Evolutionary conservation across 139 green algal species (phyloP), one percentile per base, ranked within the genome.

Genomic region (Tetradesmus lagerheimii): DNA sequence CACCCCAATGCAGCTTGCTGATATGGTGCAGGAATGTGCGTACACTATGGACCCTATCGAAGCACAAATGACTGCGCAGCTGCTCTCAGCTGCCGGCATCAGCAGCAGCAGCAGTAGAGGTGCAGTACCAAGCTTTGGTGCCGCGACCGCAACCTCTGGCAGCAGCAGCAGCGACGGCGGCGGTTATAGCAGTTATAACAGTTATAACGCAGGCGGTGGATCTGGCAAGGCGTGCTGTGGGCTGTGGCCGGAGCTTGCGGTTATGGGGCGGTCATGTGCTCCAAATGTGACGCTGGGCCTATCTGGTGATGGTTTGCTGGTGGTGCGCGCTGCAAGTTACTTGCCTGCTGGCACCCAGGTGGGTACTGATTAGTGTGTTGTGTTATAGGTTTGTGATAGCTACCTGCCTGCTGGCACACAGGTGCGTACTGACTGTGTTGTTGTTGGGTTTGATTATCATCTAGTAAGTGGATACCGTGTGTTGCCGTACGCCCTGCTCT

Each of bases 341-440:
- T 41, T 89, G 85, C 71, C 71, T n/a, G 85, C 85, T n/a, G 85
- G 85, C 31, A 83, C 71, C 11, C 31, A 89, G 85, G 85, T 89
- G 29, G 27, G 84, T 31, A 9, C 29, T 31, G 66, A 34, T 31
- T 78, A 11, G n/a, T 31, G 66, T 27, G 9, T 31, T 27, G 14
- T 2, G 75, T 43, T 50, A 15, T 45, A 8, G 2, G 34, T 34
- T 2, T 29, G 76, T 12, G 16, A 2, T 29, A n/a, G 38, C 38
- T 34, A 31, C 25, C 31, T 35, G 71, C n/a, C 31, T 35, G n/a
- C 71, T 41, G 71, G 71, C n/a, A 79, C 29, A 78, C 29, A 78
- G 67, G 67, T 31, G 29, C 29, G 67, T 31, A n/a, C n/a, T n/a
- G n/a, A n/a, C n/a, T n/a, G n/a, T n/a, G n/a, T n/a, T n/a, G n/a